These are phyloP conservation scores for Gossypium herbaceum DNA, from an alignment of 345 rosid species.

Conservation along the genomic window DNA sequence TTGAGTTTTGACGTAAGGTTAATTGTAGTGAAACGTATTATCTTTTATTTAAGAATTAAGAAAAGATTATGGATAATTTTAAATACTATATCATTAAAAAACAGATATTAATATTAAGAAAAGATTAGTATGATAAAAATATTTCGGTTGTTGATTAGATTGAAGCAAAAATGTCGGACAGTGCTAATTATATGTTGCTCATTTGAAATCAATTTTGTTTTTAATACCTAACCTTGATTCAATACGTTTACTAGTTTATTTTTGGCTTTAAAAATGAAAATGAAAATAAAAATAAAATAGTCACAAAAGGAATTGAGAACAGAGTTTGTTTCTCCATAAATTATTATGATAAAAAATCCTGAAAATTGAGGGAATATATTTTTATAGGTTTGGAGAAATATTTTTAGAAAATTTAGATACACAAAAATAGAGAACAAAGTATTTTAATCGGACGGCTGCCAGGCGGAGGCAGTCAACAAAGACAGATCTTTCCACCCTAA, in stretches of 20 bases:
- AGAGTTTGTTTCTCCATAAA: not conserved
- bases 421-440: not conserved
- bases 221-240: not conserved
- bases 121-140: too few relatives aligned
- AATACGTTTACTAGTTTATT: too few relatives aligned
- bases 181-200: not conserved
- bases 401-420: conserved; percentile 1
- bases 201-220: not conserved
- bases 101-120: too few relatives aligned
- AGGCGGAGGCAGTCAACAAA: conserved; percentile 84
- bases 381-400: not conserved
- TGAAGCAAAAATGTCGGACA: not conserved
- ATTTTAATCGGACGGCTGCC: conserved; percentile 66
- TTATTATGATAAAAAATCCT: not conserved
- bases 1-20: too few relatives aligned
- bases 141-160: not conserved
- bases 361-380: not conserved
- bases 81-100: too few relatives aligned
- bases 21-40: too few relatives aligned
- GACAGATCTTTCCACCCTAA: conserved; percentile 97
- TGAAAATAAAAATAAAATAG: not conserved
- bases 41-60: too few relatives aligned
- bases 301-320: not conserved
- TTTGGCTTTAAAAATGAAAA: too few relatives aligned
- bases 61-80: too few relatives aligned